Evolutionary conservation across 73 alveolate genomes (phyloP).

Genomic region (Paramecium pentaurelia): DNA sequence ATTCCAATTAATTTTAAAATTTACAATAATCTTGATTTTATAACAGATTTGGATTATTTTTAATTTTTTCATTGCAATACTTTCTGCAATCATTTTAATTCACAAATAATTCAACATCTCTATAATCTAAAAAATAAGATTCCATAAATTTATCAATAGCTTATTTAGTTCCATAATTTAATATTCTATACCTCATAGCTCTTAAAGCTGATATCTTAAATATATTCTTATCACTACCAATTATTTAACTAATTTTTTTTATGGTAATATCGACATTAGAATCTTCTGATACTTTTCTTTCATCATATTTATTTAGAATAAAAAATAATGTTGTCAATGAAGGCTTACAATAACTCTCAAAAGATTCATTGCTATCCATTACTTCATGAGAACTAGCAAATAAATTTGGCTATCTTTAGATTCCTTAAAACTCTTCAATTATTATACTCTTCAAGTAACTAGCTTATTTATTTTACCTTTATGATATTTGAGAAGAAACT

Average conservation of each 20-base stretch:
- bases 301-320: constrained; percentile 13
- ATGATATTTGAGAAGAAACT: not conserved
- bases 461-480: not conserved
- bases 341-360: not conserved
- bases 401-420: not conserved
- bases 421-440: not conserved
- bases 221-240: not conserved
- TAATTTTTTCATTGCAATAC: not conserved
- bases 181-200: not conserved
- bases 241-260: not conserved
- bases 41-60: not conserved
- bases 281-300: constrained; percentile 18
- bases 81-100: not conserved
- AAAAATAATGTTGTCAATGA: not conserved
- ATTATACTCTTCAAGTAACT: not conserved
- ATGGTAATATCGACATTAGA: not conserved
- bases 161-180: not conserved
- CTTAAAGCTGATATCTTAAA: constrained; percentile 9
- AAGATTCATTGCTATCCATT: not conserved
- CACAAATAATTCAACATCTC: not conserved
- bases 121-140: not conserved
- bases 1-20: not conserved
- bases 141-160: not conserved
- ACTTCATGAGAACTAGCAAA: not conserved
- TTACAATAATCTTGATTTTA: not conserved